Conservation (phyloP, 2,329 filamentous ascomycete genomes). For the Ilyonectria robusta region DNA sequence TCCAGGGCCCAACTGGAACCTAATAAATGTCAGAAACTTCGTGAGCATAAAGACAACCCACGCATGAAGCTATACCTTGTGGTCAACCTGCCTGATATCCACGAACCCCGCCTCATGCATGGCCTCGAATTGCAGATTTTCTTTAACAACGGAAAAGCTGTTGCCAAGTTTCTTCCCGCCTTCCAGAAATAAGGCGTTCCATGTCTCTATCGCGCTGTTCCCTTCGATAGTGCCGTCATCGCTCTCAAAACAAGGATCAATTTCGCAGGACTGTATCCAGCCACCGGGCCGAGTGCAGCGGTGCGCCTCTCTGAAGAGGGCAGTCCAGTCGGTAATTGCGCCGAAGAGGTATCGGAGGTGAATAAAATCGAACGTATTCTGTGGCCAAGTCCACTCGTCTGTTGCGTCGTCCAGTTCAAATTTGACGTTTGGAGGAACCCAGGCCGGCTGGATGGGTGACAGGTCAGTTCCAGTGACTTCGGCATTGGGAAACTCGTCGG, state of each 20-base stretch:
- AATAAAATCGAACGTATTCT: constrained; percentile 26
- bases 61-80: constrained; percentile 12
- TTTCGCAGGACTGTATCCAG: constrained; percentile 29
- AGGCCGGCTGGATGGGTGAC: constrained; percentile 6
- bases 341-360: constrained; percentile 33
- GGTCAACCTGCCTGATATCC: constrained; percentile 14
- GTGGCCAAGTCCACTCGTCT: constrained; percentile 13
- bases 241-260: constrained; percentile 18
- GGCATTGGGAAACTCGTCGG: constrained; percentile 3
- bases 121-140: neutral
- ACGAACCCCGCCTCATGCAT: constrained; percentile 19
- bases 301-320: constrained; percentile 23
- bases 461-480: constrained; percentile 1
- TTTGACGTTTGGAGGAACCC: constrained; percentile 9
- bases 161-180: constrained; percentile 12
- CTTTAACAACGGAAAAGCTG: constrained; percentile 5
- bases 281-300: constrained; percentile 18
- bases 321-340: constrained; percentile 24
- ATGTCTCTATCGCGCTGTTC: constrained; percentile 12
- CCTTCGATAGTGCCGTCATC: constrained; percentile 25
- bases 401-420: constrained; percentile 20
- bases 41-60: too few relatives aligned
- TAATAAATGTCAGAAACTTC: neutral
- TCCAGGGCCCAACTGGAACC: constrained; percentile 24
- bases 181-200: constrained; percentile 11